Conservation (phyloP, 192 early-diverging fungal genomes). For the Spizellomyces punctatus region DNA sequence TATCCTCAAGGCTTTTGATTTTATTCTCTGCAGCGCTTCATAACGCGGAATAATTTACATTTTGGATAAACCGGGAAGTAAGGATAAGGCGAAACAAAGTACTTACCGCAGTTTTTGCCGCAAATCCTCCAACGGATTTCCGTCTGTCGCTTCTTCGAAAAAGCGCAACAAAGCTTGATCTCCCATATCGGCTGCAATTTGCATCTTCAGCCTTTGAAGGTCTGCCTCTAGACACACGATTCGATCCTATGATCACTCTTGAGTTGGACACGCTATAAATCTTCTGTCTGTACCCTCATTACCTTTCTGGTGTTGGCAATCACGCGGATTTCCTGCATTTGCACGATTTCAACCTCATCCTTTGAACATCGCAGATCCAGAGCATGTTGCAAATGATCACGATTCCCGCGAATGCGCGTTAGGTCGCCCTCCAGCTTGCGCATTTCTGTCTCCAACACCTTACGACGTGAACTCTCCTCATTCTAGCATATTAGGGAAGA, state of each 20-base stretch:
- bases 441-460: slow-evolving; percentile 46
- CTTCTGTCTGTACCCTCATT: neutral
- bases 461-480: slow-evolving; percentile 44
- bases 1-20: slow-evolving; percentile 4
- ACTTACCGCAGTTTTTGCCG: slow-evolving; percentile 26
- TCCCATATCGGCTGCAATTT: slow-evolving; percentile 35
- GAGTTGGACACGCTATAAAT: no score
- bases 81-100: no score
- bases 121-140: slow-evolving; percentile 38
- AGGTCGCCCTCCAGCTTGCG: slow-evolving; percentile 47
- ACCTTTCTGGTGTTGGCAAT: slow-evolving; percentile 48
- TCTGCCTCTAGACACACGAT: slow-evolving; percentile 50
- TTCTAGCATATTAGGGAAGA: slow-evolving; percentile 26
- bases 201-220: slow-evolving; percentile 44
- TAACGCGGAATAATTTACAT: no score
- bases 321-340: slow-evolving; percentile 39
- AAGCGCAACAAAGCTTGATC: slow-evolving; percentile 44
- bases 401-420: slow-evolving; percentile 41
- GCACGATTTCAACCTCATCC: slow-evolving; percentile 40
- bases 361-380: slow-evolving; percentile 44
- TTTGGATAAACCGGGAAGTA: no score
- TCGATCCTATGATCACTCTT: slow-evolving; percentile 25
- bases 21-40: neutral
- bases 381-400: slow-evolving; percentile 45
- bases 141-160: slow-evolving; percentile 41